Evolutionary conservation across 768 basidiomycete species (phyloP).

Genomic region (Psilocybe tampanensis): DNA sequence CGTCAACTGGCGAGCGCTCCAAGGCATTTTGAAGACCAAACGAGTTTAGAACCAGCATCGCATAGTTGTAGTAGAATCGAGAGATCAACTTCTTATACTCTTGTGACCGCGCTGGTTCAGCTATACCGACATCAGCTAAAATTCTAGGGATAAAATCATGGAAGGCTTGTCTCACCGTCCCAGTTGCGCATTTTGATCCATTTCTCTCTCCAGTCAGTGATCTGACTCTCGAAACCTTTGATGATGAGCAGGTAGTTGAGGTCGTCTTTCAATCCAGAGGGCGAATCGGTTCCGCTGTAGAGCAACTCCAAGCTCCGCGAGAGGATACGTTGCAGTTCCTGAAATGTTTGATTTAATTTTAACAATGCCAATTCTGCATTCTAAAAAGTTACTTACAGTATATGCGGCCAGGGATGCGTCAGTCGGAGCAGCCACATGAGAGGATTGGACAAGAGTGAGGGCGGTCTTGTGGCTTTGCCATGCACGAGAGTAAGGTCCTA

Average conservation of each 20-base stretch:
- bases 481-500: no score
- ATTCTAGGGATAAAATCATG: neutral
- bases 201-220: constrained; percentile 58
- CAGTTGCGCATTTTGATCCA: constrained; percentile 45
- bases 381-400: constrained; percentile 52
- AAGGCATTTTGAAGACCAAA: constrained; percentile 97
- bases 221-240: constrained; percentile 82
- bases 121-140: constrained; percentile 19
- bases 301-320: constrained; percentile 89
- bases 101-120: constrained; percentile 19
- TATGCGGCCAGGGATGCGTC: constrained; percentile 78
- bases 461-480: no score
- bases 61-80: constrained; percentile 84
- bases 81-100: constrained; percentile 56
- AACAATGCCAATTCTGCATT: neutral
- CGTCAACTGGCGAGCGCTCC: constrained; percentile 71
- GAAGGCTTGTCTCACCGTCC: constrained; percentile 28
- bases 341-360: constrained; percentile 14
- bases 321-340: constrained; percentile 89
- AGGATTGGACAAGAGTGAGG: no score
- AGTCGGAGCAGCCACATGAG: constrained; percentile 59
- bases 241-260: constrained; percentile 86
- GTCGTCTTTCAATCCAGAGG: constrained; percentile 82
- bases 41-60: constrained; percentile 87
- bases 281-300: constrained; percentile 78